Conservation (phyloP, 768 basidiomycete species). For the Boletus pseudopeckii region DNA sequence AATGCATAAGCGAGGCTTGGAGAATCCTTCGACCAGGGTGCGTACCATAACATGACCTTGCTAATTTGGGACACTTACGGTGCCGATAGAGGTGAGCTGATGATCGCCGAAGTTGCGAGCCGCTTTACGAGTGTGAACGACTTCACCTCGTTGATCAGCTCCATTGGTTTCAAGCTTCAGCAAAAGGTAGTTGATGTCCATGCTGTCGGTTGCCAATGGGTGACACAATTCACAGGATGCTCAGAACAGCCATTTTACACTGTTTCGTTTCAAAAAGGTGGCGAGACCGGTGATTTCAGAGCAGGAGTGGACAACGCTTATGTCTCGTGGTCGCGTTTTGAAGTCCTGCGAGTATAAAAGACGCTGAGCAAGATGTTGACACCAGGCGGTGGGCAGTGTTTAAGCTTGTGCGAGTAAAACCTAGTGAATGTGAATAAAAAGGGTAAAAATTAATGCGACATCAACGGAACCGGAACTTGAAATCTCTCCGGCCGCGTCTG, state of each 20-base stretch:
- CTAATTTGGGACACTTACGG: slow-evolving; percentile 7
- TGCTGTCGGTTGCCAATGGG: neutral
- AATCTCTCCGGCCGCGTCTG: too few relatives aligned
- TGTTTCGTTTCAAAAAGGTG: slow-evolving; percentile 77
- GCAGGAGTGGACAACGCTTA: slow-evolving; percentile 57
- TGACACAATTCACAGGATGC: slow-evolving; percentile 53
- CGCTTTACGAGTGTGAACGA: slow-evolving; percentile 67
- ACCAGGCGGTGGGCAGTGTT: too few relatives aligned
- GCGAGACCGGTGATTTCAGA: slow-evolving; percentile 44
- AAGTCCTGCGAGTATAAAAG: slow-evolving; percentile 94
- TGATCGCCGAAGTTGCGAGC: slow-evolving; percentile 87
- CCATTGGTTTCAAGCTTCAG: slow-evolving; percentile 70
- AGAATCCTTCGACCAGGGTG: slow-evolving; percentile 82
- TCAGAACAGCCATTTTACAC: slow-evolving; percentile 78
- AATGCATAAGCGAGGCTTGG: slow-evolving; percentile 85
- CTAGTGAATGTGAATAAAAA: too few relatives aligned
- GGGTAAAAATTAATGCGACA: too few relatives aligned
- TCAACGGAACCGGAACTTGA: too few relatives aligned
- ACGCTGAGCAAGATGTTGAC: slow-evolving; percentile 43
- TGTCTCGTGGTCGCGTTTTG: slow-evolving; percentile 53
- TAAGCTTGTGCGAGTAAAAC: too few relatives aligned
- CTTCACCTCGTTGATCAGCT: slow-evolving; percentile 60
- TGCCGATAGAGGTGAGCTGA: slow-evolving; percentile 64
- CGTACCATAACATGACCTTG: slow-evolving; percentile 27
- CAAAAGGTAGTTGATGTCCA: slow-evolving; percentile 49